A percentile compares a stretch with the other conserved stretches of the same genome.
Conservation (phyloP, 2,329 filamentous ascomycete species). For the Penicillium sp. region DNA sequence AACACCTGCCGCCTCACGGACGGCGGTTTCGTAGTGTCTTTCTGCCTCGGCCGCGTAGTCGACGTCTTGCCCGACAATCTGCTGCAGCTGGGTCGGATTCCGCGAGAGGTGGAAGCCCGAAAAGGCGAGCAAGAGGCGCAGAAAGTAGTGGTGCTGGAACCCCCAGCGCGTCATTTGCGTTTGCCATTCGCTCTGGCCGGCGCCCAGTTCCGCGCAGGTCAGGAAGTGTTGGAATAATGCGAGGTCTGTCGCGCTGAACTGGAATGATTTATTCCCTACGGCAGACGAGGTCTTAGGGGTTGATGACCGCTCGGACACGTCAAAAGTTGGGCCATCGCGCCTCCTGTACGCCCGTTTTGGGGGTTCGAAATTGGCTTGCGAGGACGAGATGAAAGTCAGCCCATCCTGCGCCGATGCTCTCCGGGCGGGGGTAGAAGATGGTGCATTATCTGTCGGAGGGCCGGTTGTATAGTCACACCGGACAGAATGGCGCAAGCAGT, state of each 20-base stretch:
- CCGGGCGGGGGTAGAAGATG: background rate
- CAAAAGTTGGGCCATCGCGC: background rate
- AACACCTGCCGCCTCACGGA: constrained; percentile 12
- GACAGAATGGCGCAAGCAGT: background rate
- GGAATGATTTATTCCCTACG: constrained; percentile 14
- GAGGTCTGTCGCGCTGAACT: constrained; percentile 23
- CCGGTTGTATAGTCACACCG: background rate
- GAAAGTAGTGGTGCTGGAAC: constrained; percentile 19
- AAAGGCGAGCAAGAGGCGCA: constrained; percentile 21
- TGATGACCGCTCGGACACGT: background rate
- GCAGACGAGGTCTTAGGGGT: background rate
- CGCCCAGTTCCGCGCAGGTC: constrained; percentile 17
- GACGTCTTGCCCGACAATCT: background rate
- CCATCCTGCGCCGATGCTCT: background rate
- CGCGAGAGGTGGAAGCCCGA: constrained; percentile 20
- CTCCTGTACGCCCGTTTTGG: background rate
- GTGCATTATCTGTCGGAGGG: background rate
- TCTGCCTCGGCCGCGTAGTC: constrained; percentile 19
- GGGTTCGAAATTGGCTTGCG: background rate
- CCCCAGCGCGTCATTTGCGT: constrained; percentile 16
- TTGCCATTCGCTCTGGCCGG: background rate
- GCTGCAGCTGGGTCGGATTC: background rate
- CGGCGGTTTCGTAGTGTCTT: constrained; percentile 15
- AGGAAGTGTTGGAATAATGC: constrained; percentile 23
- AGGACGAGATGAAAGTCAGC: background rate